Percentiles rank a stretch among this genome's conserved stretches.
Conservation (phyloP, 179 eudicot species). For the Silene coronaria region DNA sequence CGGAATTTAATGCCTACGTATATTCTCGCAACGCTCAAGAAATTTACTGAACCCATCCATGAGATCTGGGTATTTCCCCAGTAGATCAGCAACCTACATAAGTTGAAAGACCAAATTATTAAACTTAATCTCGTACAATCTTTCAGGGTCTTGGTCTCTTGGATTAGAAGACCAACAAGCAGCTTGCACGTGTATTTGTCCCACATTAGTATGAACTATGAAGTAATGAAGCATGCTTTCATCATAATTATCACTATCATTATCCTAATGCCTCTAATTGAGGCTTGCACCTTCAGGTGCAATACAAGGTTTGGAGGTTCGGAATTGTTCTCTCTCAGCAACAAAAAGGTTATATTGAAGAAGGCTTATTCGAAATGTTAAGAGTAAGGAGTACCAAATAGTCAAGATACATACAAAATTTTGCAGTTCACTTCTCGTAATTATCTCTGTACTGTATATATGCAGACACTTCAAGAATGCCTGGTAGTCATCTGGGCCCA, state of each 20-base stretch:
- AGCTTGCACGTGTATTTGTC: neutral
- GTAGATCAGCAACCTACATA: constrained; percentile 71
- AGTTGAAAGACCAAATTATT: neutral
- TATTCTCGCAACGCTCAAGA: constrained; percentile 73
- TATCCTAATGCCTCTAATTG: too few relatives aligned
- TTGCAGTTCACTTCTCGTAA: constrained; percentile 70
- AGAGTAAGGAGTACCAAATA: neutral
- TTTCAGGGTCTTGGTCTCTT: neutral
- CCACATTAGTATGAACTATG: too few relatives aligned
- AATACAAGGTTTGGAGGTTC: too few relatives aligned
- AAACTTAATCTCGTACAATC: neutral
- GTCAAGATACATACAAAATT: constrained; percentile 52
- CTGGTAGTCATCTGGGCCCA: constrained; percentile 71
- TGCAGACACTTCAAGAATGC: constrained; percentile 91
- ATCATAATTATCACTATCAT: too few relatives aligned
- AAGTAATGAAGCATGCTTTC: too few relatives aligned
- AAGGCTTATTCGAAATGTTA: neutral
- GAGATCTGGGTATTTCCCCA: constrained; percentile 80
- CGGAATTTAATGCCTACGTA: constrained; percentile 37
- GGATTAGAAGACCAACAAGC: neutral
- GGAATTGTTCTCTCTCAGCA: too few relatives aligned
- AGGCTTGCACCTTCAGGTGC: too few relatives aligned
- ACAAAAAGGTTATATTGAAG: neutral
- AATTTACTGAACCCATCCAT: constrained; percentile 85
- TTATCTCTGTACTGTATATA: constrained; percentile 87